phyloP scores from a whole-genome alignment of 345 rosid species.

The Gossypium raimondii region DNA sequence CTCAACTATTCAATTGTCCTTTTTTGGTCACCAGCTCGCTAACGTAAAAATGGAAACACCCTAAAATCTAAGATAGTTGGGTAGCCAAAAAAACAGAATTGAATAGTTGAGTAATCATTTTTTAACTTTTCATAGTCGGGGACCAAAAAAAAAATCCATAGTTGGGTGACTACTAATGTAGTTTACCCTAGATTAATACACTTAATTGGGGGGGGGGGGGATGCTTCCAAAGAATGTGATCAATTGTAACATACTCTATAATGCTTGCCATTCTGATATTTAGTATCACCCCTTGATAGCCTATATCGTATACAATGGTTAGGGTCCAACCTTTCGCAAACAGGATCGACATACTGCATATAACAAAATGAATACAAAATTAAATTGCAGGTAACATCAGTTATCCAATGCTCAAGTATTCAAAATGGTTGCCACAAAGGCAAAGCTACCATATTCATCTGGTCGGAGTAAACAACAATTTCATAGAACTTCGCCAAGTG shows the following conservation, averaged over 20 bases:
- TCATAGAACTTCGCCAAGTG: conserved; percentile 76
- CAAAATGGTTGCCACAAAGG: background rate
- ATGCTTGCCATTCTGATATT: conserved; percentile 86
- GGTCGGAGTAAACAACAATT: conserved; percentile 82
- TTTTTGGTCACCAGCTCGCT: too few species aligned
- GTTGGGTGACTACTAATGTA: too few species aligned
- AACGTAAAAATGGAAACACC: too few species aligned
- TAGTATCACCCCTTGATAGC: conserved; percentile 80
- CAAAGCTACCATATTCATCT: conserved; percentile 65
- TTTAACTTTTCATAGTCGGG: too few species aligned
- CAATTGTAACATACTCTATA: conserved; percentile 54
- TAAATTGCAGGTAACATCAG: conserved; percentile 2
- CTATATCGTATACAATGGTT: conserved; percentile 56
- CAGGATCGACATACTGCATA: conserved; percentile 74
- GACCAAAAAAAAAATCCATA: too few species aligned
- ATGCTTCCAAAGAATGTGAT: background rate
- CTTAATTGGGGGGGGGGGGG: background rate
- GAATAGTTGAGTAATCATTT: too few species aligned
- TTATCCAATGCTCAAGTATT: background rate
- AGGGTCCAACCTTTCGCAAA: conserved; percentile 81
- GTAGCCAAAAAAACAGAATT: too few species aligned
- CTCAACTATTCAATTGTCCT: too few species aligned
- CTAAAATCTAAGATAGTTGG: too few species aligned
- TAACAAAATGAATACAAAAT: conserved; percentile 15
- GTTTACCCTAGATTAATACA: background rate